Evolutionary conservation across 441 rosid species (phyloP).

Genomic region (Sinapis alba): DNA sequence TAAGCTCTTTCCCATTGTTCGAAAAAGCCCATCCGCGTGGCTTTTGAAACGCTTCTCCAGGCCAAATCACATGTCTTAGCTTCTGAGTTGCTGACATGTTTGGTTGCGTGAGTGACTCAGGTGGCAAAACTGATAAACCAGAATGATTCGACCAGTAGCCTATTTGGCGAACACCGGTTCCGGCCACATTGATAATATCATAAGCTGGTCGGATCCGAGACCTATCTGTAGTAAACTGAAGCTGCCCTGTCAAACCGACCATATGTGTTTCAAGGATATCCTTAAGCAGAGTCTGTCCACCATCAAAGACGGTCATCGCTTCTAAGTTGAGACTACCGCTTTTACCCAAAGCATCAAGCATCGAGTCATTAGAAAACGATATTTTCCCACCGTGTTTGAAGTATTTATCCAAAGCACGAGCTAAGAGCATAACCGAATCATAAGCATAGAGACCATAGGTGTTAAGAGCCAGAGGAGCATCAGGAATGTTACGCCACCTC

Average conservation of each 20-base stretch:
- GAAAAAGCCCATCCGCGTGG: constrained; percentile 98
- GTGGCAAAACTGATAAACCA: constrained; percentile 66
- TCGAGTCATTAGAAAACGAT: constrained; percentile 76
- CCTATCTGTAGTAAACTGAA: constrained; percentile 59
- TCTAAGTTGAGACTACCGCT: constrained; percentile 62
- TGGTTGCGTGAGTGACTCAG: constrained; percentile 64
- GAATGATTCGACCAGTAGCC: constrained; percentile 95
- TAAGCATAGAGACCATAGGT: constrained; percentile 85
- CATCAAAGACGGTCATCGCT: constrained; percentile 66
- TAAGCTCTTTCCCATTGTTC: constrained; percentile 74
- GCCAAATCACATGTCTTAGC: constrained; percentile 74
- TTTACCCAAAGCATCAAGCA: constrained; percentile 43
- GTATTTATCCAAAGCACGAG: constrained; percentile 73
- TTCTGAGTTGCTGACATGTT: constrained; percentile 55
- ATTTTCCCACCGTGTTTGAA: constrained; percentile 69
- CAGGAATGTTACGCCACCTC: constrained; percentile 60
- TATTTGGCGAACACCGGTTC: constrained; percentile 70
- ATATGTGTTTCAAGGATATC: constrained; percentile 58
- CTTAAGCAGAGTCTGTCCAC: constrained; percentile 58
- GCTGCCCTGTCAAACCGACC: constrained; percentile 77
- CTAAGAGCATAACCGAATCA: constrained; percentile 86
- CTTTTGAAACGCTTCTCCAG: constrained; percentile 64
- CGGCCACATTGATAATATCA: constrained; percentile 80
- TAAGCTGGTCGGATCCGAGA: constrained; percentile 67
- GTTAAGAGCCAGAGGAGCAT: constrained; percentile 62